Evolutionary conservation across 2,329 filamentous ascomycete genomes (phyloP).

Genomic region (Cladobotryum protrusum): DNA sequence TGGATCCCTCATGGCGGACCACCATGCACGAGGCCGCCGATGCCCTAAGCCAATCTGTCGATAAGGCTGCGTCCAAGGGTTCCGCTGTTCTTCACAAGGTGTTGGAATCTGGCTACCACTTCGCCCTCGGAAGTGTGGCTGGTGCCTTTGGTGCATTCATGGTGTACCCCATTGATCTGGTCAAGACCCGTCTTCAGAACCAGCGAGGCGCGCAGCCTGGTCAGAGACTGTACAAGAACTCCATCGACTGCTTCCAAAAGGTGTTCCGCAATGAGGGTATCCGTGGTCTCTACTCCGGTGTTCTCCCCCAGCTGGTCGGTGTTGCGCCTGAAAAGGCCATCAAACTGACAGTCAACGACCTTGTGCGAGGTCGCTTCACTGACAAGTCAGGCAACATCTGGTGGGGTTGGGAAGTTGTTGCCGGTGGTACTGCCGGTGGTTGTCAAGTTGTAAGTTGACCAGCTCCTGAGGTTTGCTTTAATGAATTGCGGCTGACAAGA

Average conservation of each 20-base stretch:
- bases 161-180: conserved; percentile 97
- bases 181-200: conserved; percentile 98
- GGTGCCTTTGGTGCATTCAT: conserved; percentile 98
- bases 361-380: conserved; percentile 71
- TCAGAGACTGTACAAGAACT: conserved; percentile 92
- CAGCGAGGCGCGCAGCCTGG: conserved; percentile 79
- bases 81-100: conserved; percentile 51
- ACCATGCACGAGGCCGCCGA: conserved; percentile 48
- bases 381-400: conserved; percentile 72
- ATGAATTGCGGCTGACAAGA: not conserved
- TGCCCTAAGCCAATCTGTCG: conserved; percentile 26
- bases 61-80: conserved; percentile 27
- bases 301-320: conserved; percentile 89
- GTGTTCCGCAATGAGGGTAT: conserved; percentile 90
- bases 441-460: conserved; percentile 81
- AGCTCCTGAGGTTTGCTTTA: not conserved
- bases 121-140: conserved; percentile 79
- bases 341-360: conserved; percentile 96
- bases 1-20: conserved; percentile 86
- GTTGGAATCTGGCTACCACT: conserved; percentile 74
- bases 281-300: conserved; percentile 85
- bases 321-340: conserved; percentile 99
- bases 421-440: conserved; percentile 82
- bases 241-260: conserved; percentile 88
- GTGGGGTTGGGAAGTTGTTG: conserved; percentile 66